Percentiles rank a stretch among this genome's conserved stretches.
Conservation (phyloP, 345 rosid genomes). For the Eucalyptus urophylla region DNA sequence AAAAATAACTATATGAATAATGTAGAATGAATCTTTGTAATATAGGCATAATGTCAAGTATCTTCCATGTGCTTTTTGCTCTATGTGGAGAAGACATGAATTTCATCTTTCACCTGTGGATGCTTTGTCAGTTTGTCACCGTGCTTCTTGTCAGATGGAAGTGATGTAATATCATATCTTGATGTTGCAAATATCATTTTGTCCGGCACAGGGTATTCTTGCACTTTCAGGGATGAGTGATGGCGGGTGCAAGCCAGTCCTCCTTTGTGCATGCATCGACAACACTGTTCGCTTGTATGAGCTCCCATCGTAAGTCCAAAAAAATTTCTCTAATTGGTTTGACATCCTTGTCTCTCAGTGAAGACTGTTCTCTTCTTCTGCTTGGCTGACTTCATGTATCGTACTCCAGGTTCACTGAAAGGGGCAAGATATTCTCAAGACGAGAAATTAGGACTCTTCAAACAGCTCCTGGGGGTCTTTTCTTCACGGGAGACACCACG, state of each 20-base stretch:
- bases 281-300: not conserved
- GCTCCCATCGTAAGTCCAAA: no score
- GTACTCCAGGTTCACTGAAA: no score
- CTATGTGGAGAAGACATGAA: not conserved
- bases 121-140: not conserved
- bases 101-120: no score
- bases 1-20: no score
- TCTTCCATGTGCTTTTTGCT: not conserved
- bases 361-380: no score
- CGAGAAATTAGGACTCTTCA: no score
- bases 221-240: conserved; percentile 26
- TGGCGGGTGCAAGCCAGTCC: conserved; percentile 26
- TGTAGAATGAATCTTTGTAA: not conserved
- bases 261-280: conserved; percentile 27
- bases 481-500: conserved; percentile 37
- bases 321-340: no score
- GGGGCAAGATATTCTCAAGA: no score
- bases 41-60: not conserved
- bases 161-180: not conserved
- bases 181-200: not conserved
- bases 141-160: not conserved
- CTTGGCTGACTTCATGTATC: no score
- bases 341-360: no score
- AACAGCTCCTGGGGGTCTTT: no score
- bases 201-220: conserved; percentile 18